Base-by-base conservation (phyloP, 2,329 filamentous ascomycete genomes). In the Fusarium succisae region DNA sequence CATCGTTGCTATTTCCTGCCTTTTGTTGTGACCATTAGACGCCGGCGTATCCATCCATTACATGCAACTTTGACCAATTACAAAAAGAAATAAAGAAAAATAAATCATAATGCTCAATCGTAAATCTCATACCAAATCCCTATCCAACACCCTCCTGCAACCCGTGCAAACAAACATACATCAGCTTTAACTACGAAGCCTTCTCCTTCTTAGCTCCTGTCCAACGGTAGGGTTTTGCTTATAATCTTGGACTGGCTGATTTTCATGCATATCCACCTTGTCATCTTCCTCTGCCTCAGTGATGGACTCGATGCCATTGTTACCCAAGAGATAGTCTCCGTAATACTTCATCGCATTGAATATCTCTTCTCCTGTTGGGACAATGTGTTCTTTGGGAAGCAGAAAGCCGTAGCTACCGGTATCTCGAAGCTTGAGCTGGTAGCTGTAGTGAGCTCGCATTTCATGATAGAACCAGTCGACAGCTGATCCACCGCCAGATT, bases 391-490 rank as follows among this genome's bases (percentile, higher is more conserved):
- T 65, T 90, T 92, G 0, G 96, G 96, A 8, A 98, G 85, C 54
- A 99, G 85, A 81, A 98, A 99, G 0, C 96, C 96, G 81, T 98
- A 98, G 80, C 91, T 96, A 15, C 96, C 96, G 0, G 93, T 96
- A 81, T 99, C 96, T 55, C 96, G 88, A 35, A 99, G 86, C 84
- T 98, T 98, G 83, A 96, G 92, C 86, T 98, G 96, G 81, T 97
- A 98, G 66, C 94, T 93, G 81, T 94, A 97, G 72, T 90, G 91
- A 24, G 96, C 93, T 53, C 88, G 86, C 70, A 98, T 83, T 78
- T 97, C 93, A 77, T 97, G 94, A 81, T 97, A 98, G 83, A 99
- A 98, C 91, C 94, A 98, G 82, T 98, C 96, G 47, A 98, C 90
- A 4, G 94, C 94, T 55, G 93, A 95, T 6, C 96, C 96, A 44